Evolutionary conservation across 148 eudicot genomes (phyloP), one percentile per base, ranked within the genome.

Genomic region (Rhododendron ferrugineum): DNA sequence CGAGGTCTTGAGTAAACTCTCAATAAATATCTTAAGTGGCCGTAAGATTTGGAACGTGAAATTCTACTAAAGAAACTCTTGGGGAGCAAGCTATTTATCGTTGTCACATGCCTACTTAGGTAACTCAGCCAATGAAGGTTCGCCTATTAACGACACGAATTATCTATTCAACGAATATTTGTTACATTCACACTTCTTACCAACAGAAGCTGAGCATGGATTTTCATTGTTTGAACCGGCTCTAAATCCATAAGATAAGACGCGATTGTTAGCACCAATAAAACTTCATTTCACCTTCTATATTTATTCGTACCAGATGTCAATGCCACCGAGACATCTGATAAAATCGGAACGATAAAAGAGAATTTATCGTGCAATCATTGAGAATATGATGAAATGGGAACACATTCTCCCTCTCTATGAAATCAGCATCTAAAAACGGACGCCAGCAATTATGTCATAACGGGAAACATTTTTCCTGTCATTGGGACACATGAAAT

Each of bases 401-500:
- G 64, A 58, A 58, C 11, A 7, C 44, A 15, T 34, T 15, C 11
- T 18, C 22, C 9, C 78, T 36, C 9, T 6, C 77, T 72, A 28
- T 34, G n/a, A 18, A 74, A 74, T 8, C 44, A 36, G 7, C 22
- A 74, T 36, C 78, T 37, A 74, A 36, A 32, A 75, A 37, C 0
- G 10, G 47, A 37, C 37, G 49, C 22, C 79, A 1, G 7, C 4
- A 28, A 70, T 14, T 70, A 30, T 70, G 22, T 28, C 75, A 54
- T 54, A 4, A 30, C 8, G 37, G 75, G 37, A 14, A 30, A 70
- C 75, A 28, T 28, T 70, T 70, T 66, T 30, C 75, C 36, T 3
- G 75, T 70, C 75, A 30, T 70, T 1, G 75, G 75, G 75, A 70
- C 75, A 30, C 75, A 70, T 70, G 75, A 70, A 70, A 70, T 70